Percentiles rank a stretch among this genome's conserved stretches.
Conservation (phyloP, 2,329 filamentous ascomycete species). For the Colletotrichum sp. region DNA sequence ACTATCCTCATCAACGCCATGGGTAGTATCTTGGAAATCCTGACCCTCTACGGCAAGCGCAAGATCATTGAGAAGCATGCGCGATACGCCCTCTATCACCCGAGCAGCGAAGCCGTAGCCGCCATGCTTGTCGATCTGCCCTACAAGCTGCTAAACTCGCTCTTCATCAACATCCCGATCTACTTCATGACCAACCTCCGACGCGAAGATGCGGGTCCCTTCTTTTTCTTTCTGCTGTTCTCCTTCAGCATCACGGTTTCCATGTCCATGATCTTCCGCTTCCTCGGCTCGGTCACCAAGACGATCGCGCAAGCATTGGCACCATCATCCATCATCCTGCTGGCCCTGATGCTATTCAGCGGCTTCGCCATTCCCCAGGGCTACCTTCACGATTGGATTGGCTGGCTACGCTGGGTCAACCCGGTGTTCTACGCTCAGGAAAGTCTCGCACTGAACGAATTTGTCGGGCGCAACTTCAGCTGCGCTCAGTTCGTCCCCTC, state of each 20-base stretch:
- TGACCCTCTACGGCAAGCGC: conserved; percentile 27
- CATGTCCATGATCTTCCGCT: conserved; percentile 57
- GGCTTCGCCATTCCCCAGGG: conserved; percentile 51
- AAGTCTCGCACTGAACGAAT: conserved; percentile 69
- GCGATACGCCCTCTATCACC: conserved; percentile 36
- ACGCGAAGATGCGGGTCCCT: conserved; percentile 52
- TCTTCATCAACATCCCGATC: conserved; percentile 65
- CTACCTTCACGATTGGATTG: conserved; percentile 40
- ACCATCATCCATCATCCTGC: conserved; percentile 54
- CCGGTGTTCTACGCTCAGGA: conserved; percentile 66
- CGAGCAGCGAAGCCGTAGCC: conserved; percentile 18
- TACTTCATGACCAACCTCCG: conserved; percentile 71
- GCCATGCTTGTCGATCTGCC: conserved; percentile 8
- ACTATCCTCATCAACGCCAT: conserved; percentile 59
- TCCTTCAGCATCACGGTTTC: conserved; percentile 50
- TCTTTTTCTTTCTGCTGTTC: conserved; percentile 59
- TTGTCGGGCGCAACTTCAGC: conserved; percentile 52
- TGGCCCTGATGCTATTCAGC: conserved; percentile 60
- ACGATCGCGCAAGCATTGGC: conserved; percentile 58
- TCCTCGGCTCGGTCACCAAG: conserved; percentile 52
- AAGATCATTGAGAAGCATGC: conserved; percentile 31
- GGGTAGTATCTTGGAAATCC: conserved; percentile 33
- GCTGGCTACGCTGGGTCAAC: conserved; percentile 64
- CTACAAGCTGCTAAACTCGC: conserved; percentile 47
- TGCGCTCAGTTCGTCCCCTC: conserved; percentile 23